Evolutionary conservation across 805 yeast species (phyloP), one percentile per base, ranked within the genome.

Genomic region (Priceomyces fermenticarens): DNA sequence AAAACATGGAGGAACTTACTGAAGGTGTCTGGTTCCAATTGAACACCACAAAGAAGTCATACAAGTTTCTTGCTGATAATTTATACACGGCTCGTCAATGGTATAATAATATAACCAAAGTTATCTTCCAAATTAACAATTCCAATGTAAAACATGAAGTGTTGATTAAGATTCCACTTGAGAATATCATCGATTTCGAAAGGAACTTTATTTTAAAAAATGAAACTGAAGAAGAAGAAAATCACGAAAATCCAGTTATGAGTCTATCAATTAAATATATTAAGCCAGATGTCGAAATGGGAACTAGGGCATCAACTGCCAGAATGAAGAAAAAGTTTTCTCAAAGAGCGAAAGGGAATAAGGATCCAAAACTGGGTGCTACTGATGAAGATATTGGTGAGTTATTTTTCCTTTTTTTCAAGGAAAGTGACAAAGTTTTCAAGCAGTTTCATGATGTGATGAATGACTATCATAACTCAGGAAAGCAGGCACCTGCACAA

Each of bases 31-130:
- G 83, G 75, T 78, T 90, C 52, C 70, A 73, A 33, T 63, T 91
- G 16, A 59, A 73, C 2, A 81, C 88, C 2, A 79, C 73, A 32
- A 68, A 73, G 25, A 75, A 78, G 47, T 72, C 77, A 0, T 82
- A 82, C 58, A 71, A 73, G 31, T 85, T 90, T 50, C 74, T 76
- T 46, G 85, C 95, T 2, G 97, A 90, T 53, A 80, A 84, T 16
- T 62, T 77, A 11, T 80, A 73, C 45, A 66, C 83, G 5, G 97
- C 97, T 0, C 73, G 85, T 43, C 76, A 82, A 12, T 91, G 98
- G 98, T 82, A 78, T 35, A 80, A 82, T 39, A 65, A 75, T 8
- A 61, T 91, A 33, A 86, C 85, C 48, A 88, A 85, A 52, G 83
- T 83, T 39, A 80, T 88, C 2, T 91, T 91, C 62, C 62, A 60